Conservation (phyloP, 345 rosid genomes). For the Syzygium grande region DNA sequence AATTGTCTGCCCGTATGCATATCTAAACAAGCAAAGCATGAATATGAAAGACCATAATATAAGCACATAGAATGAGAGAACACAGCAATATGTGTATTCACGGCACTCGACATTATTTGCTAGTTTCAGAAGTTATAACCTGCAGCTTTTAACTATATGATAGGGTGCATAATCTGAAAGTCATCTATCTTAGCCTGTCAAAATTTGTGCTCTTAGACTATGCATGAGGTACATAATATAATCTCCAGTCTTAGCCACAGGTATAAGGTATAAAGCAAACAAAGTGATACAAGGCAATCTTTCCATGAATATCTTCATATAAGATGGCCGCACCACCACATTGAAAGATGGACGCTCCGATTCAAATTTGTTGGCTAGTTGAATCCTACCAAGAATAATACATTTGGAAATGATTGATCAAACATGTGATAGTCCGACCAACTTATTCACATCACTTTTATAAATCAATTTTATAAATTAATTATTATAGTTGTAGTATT, state of each 20-base stretch:
- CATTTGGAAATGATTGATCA: background rate
- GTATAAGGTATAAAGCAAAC: too few relatives aligned
- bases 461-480: too few relatives aligned
- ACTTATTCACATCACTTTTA: too few relatives aligned
- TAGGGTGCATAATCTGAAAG: background rate
- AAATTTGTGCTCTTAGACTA: background rate
- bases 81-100: too few relatives aligned
- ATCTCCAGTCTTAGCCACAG: background rate
- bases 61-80: background rate
- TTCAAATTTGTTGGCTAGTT: background rate
- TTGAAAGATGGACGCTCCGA: accelerated
- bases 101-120: too few relatives aligned
- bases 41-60: background rate
- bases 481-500: background rate
- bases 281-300: background rate
- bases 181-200: background rate
- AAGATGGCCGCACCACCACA: background rate
- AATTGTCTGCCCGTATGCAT: background rate
- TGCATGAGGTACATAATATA: background rate
- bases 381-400: background rate
- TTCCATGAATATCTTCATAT: too few relatives aligned
- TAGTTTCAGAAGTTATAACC: background rate
- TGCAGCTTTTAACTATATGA: accelerated
- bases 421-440: background rate
- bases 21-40: background rate